Conservation (phyloP, 345 rosid species). For the Corymbia maculata region DNA sequence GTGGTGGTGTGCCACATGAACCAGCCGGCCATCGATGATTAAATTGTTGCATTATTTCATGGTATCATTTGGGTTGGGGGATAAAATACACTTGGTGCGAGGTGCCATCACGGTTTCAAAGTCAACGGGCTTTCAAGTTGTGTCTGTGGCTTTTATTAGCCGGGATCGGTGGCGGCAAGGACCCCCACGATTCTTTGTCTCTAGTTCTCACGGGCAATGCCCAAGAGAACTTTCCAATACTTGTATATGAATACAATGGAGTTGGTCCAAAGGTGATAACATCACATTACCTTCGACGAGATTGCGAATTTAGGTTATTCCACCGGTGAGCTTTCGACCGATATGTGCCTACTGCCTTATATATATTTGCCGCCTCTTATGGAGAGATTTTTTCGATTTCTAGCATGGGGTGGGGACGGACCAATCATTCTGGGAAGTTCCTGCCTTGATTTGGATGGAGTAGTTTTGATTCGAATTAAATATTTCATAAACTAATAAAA, state of each 20-base stretch:
- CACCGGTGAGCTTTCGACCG: background rate
- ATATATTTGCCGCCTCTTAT: background rate
- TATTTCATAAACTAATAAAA: no score
- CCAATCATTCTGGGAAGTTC: background rate
- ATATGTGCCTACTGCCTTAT: accelerated
- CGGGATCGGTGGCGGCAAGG: background rate
- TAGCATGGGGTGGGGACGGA: background rate
- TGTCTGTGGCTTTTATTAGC: background rate
- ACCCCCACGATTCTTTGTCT: background rate
- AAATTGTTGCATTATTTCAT: background rate
- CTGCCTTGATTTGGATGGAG: background rate
- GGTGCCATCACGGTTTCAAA: background rate
- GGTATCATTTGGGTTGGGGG: background rate
- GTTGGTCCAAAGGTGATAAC: background rate
- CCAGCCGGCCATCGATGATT: background rate
- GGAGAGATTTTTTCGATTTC: background rate
- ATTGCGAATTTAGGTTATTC: background rate
- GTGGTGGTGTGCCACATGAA: background rate
- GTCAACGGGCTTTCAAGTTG: background rate
- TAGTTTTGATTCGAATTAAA: background rate
- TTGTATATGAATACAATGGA: background rate
- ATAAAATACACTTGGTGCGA: background rate
- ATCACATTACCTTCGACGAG: background rate
- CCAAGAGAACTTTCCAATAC: background rate
- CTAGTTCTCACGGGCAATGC: background rate